Conservation (phyloP, 176 grass and related monocot species). For the Oryza coarctata region DNA sequence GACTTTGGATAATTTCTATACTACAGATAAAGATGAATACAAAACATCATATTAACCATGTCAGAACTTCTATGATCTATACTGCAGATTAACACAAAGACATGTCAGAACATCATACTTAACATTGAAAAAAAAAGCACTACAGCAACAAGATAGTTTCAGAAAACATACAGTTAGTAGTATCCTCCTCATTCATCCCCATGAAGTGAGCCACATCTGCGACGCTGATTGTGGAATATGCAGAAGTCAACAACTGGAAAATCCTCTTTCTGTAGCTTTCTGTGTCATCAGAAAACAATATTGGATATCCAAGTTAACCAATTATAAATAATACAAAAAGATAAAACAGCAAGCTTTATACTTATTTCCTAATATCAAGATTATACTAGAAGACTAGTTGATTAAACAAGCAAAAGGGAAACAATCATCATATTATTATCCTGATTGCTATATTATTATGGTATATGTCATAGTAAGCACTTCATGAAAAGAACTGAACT, state of each 20-base stretch:
- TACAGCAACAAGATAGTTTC: not conserved
- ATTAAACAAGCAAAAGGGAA: constrained; percentile 22
- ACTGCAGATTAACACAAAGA: not conserved
- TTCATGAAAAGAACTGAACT: not conserved
- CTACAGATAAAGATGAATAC: not conserved
- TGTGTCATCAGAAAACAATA: constrained; percentile 37
- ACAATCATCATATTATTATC: not conserved
- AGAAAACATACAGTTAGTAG: constrained; percentile 70
- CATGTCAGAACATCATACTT: not conserved
- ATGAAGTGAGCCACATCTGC: constrained; percentile 78
- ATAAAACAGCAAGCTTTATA: not conserved
- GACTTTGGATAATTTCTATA: not conserved
- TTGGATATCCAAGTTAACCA: not conserved
- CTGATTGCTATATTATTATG: not conserved
- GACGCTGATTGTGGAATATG: constrained; percentile 80
- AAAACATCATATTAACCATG: not conserved
- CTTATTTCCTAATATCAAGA: constrained; percentile 8
- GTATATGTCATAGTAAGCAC: not conserved
- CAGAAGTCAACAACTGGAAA: constrained; percentile 81
- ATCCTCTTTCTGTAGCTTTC: constrained; percentile 95
- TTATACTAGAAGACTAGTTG: not conserved
- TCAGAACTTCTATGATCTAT: not conserved
- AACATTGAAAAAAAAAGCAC: not conserved
- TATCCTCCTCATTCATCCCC: constrained; percentile 84
- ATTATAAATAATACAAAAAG: constrained; percentile 7